phyloP scores from a whole-genome alignment of 192 early-diverging fungal species.

The Backusella australiensis region DNA sequence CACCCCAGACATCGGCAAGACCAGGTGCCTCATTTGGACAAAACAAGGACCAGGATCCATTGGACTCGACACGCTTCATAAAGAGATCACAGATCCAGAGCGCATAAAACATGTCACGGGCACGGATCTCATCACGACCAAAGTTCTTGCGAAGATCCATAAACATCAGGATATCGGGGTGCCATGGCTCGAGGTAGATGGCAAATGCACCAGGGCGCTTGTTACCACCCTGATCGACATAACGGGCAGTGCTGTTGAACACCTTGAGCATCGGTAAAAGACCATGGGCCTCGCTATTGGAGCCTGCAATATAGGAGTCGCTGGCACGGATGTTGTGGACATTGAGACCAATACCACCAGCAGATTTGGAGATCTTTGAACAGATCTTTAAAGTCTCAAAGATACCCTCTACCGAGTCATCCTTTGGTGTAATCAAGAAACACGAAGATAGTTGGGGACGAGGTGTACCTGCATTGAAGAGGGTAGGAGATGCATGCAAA shows the following conservation, averaged over 20 bases:
- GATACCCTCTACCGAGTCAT: constrained; percentile 98
- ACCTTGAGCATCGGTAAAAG: constrained; percentile 97
- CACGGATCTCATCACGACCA: constrained; percentile 96
- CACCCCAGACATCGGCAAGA: constrained; percentile 91
- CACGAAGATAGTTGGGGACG: constrained; percentile 93
- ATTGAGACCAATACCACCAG: constrained; percentile 96
- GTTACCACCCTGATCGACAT: constrained; percentile 99
- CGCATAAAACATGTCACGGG: constrained; percentile 96
- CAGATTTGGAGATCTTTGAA: constrained; percentile 97
- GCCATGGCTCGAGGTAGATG: constrained; percentile 98
- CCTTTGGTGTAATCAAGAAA: constrained; percentile 95
- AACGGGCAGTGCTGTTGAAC: constrained; percentile 97
- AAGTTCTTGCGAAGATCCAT: constrained; percentile 96
- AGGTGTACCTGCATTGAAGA: constrained; percentile 98
- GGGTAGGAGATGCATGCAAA: constrained; percentile 93
- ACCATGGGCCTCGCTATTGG: constrained; percentile 97
- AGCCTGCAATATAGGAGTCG: constrained; percentile 97
- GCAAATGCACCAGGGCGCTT: constrained; percentile 99
- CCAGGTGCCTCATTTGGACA: constrained; percentile 93
- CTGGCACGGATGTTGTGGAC: constrained; percentile 95
- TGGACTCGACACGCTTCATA: constrained; percentile 93
- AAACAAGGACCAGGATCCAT: constrained; percentile 93
- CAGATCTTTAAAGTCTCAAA: constrained; percentile 97
- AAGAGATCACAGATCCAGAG: constrained; percentile 98
- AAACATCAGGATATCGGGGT: constrained; percentile 95